Base-by-base conservation (phyloP, 768 basidiomycete genomes). In the Porpolomopsis calyptriformis region DNA sequence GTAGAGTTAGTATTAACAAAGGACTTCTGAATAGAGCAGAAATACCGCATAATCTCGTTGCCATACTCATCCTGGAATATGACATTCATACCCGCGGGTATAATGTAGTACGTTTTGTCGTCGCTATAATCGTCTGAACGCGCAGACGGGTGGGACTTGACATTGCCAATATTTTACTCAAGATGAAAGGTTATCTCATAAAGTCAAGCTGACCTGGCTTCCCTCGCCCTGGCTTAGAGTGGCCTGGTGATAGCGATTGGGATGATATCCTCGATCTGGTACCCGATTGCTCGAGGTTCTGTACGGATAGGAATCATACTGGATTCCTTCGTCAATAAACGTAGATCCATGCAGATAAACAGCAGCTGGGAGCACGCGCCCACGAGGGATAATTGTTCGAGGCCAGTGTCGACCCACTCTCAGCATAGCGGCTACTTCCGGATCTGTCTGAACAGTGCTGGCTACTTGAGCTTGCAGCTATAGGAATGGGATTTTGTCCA, bases 1-100 rank as follows among this genome's bases (percentile, higher is more conserved):
- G n/a, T n/a, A n/a, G n/a, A n/a, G n/a, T n/a, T n/a, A n/a, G n/a
- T n/a, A n/a, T n/a, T n/a, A n/a, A n/a, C n/a, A n/a, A n/a, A n/a
- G n/a, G n/a, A n/a, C n/a, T n/a, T n/a, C n/a, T n/a, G n/a, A n/a
- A n/a, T n/a, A n/a, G n/a, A n/a, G n/a, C n/a, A n/a, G n/a, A n/a
- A n/a, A n/a, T 61, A 77, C 81, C 81, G 74, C 2, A 74, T 73
- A 20, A 82, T 75, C 53, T 79, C 78, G 45, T 75, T 72, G 18
- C 82, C 82, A 16, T 68, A 60, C 52, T 77, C 74, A 53, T 84
- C 82, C 57, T 79, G 71, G 53, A 85, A 83, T 38, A 84, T 71
- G 4, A 84, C 76, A 48, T 77, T 72, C 49, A 76, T 64, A 18
- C 80, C 82, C 14, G 68, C 70, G 29, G 83, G 82, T 40, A 84